Percentiles rank a stretch among this genome's conserved stretches.
Conservation (phyloP, 2,329 filamentous ascomycete genomes). For the Fusarium sp. region DNA sequence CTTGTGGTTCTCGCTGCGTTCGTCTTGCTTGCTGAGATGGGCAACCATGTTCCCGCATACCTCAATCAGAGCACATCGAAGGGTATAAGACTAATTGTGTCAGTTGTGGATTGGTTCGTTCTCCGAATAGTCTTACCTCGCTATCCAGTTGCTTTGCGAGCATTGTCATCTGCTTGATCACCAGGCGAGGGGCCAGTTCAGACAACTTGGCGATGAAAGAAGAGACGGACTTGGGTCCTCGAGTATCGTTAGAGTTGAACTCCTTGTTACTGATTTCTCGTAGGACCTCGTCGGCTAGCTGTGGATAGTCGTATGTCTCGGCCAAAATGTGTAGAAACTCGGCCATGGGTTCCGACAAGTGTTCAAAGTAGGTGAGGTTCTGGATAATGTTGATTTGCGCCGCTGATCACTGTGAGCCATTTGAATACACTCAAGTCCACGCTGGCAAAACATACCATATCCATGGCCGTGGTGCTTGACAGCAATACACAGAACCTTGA, state of each 20-base stretch:
- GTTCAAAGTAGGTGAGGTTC: constrained; percentile 97
- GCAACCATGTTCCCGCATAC: constrained; percentile 95
- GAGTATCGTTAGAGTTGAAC: constrained; percentile 95
- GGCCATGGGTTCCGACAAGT: constrained; percentile 98
- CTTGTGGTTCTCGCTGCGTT: constrained; percentile 90
- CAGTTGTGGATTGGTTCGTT: constrained; percentile 17
- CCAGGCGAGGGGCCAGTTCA: constrained; percentile 85
- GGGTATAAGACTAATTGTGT: constrained; percentile 76
- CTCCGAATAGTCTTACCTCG: constrained; percentile 65
- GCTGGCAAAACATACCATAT: constrained; percentile 68
- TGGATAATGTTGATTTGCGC: constrained; percentile 98
- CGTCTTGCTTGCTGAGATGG: constrained; percentile 89
- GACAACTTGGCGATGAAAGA: constrained; percentile 92
- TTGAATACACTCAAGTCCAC: neutral
- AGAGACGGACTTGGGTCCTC: constrained; percentile 94
- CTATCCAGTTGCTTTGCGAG: constrained; percentile 94
- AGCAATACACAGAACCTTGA: constrained; percentile 95
- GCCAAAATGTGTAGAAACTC: constrained; percentile 96
- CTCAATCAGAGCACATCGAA: constrained; percentile 92
- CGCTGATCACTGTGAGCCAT: constrained; percentile 60
- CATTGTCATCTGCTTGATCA: constrained; percentile 97
- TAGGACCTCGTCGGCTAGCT: constrained; percentile 90
- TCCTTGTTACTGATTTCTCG: constrained; percentile 96
- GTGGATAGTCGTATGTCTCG: constrained; percentile 97
- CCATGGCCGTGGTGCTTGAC: constrained; percentile 98